A percentile compares a stretch with the other conserved stretches of the same genome.
phyloP scores from a whole-genome alignment of 305 asterid genomes.

The Fraxinus xanthoxyloides region DNA sequence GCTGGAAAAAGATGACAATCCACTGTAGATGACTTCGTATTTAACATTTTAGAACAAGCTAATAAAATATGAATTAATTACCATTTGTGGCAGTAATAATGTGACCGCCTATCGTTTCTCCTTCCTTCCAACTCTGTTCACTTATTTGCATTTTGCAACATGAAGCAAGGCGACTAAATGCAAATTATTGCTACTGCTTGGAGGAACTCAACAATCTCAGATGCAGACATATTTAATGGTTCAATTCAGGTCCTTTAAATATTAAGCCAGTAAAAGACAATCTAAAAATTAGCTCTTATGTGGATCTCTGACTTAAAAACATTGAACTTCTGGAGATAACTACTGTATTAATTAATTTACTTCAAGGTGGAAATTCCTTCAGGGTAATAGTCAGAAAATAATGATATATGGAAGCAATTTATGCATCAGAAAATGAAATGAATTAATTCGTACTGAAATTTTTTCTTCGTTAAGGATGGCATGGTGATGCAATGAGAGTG shows the following conservation, averaged over 20 bases:
- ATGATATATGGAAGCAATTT: not conserved
- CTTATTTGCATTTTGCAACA: not conserved
- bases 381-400: not conserved
- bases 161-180: not conserved
- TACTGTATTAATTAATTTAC: not conserved
- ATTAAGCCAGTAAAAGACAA: conserved; percentile 1
- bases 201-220: not conserved
- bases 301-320: not conserved
- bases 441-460: not conserved
- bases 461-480: not conserved
- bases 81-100: not conserved
- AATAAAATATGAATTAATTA: not conserved
- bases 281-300: not conserved
- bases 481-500: not conserved
- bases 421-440: not conserved
- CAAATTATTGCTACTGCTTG: not conserved
- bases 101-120: not conserved
- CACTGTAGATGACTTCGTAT: not conserved
- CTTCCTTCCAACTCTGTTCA: not conserved
- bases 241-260: not conserved
- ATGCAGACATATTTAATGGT: not conserved
- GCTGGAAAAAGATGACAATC: not conserved
- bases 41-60: not conserved
- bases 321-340: not conserved
- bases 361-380: not conserved